phyloP scores from a whole-genome alignment of 1,139 yeast genomes.

The Geotrichum citri-aurantii region DNA sequence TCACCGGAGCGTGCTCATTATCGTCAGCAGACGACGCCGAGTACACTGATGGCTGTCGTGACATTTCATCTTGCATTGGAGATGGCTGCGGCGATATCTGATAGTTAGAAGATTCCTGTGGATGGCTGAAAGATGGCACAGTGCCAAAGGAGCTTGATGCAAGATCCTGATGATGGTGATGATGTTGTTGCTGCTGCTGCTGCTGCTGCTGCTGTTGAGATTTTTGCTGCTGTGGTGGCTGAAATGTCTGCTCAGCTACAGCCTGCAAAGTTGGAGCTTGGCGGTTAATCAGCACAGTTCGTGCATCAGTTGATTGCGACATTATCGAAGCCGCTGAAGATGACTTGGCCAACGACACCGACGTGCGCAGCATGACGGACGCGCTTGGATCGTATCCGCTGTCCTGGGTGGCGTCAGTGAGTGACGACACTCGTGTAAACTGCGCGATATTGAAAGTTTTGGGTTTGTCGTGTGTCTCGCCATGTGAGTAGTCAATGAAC shows the following conservation, averaged over 20 bases:
- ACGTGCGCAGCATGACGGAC: conserved; percentile 2
- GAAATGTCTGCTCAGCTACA: neutral
- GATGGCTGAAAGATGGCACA: conserved; percentile 22
- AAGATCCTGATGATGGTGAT: neutral
- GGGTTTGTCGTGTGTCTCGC: conserved; percentile 29
- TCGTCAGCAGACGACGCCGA: conserved; percentile 27
- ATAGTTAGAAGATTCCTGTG: conserved; percentile 22
- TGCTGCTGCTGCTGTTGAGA: neutral
- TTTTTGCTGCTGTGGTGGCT: neutral
- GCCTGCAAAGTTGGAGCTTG: neutral
- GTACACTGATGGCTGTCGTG: conserved; percentile 32
- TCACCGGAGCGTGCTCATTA: neutral
- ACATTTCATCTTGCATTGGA: conserved; percentile 26
- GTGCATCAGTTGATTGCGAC: conserved; percentile 10
- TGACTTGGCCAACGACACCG: conserved; percentile 3
- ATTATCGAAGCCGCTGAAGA: conserved; percentile 11
- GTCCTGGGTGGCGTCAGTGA: conserved; percentile 8
- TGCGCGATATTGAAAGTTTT: conserved; percentile 11
- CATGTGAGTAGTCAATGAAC: conserved; percentile 46
- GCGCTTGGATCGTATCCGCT: conserved; percentile 6
- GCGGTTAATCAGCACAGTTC: conserved; percentile 5
- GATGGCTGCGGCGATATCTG: conserved; percentile 25
- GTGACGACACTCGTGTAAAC: conserved; percentile 9
- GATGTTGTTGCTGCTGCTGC: neutral
- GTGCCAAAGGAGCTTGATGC: conserved; percentile 11